Evolutionary conservation across 805 yeast species (phyloP).

Genomic region (Metschnikowia noctiluminum): DNA sequence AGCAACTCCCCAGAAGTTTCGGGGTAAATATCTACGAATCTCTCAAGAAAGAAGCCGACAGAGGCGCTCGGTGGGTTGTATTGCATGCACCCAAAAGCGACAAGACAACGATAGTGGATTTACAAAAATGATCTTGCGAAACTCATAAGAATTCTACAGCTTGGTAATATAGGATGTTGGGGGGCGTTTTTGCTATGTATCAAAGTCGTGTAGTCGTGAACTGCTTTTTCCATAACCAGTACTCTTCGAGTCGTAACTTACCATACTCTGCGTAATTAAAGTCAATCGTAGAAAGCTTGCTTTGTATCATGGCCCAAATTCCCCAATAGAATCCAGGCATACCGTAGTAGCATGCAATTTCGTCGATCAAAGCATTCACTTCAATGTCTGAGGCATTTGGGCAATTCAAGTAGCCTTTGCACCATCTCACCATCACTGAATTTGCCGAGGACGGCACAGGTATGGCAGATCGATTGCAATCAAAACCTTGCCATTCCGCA

Average conservation of each 20-base stretch:
- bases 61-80: slow-evolving; percentile 73
- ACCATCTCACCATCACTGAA: slow-evolving; percentile 53
- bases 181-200: too few species aligned
- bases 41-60: slow-evolving; percentile 66
- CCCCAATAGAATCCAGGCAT: slow-evolving; percentile 87
- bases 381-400: slow-evolving; percentile 25
- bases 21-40: slow-evolving; percentile 70
- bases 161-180: too few species aligned
- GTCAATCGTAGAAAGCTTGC: slow-evolving; percentile 64
- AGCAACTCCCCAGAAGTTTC: slow-evolving; percentile 81
- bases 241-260: slow-evolving; percentile 57
- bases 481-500: slow-evolving; percentile 81
- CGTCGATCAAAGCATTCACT: slow-evolving; percentile 48
- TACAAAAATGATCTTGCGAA: slow-evolving; percentile 16
- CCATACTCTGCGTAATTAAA: slow-evolving; percentile 67
- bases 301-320: slow-evolving; percentile 76
- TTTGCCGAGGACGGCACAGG: slow-evolving; percentile 49
- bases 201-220: slow-evolving; percentile 1
- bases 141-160: too few species aligned
- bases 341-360: slow-evolving; percentile 63
- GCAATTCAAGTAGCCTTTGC: slow-evolving; percentile 48
- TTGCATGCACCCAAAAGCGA: slow-evolving; percentile 77
- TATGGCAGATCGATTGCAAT: slow-evolving; percentile 58
- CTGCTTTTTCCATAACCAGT: slow-evolving; percentile 60
- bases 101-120: slow-evolving; percentile 43